phyloP scores from a whole-genome alignment of 1,139 yeast species.

The Trichomonascaceae sp. region DNA sequence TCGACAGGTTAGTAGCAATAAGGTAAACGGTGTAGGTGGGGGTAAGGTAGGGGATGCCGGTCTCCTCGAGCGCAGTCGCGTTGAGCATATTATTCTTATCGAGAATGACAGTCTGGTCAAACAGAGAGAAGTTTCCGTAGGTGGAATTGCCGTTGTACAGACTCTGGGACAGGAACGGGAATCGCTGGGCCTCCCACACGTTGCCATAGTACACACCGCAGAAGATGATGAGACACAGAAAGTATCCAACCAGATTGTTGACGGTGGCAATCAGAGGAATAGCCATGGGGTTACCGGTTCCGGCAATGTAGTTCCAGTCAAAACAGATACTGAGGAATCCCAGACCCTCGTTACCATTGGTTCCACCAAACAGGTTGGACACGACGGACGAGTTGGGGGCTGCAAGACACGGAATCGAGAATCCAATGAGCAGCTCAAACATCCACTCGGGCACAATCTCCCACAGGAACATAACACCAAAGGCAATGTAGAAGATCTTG shows the following conservation, averaged over 20 bases:
- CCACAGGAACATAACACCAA: slow-evolving; percentile 9
- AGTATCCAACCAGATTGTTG: slow-evolving; percentile 19
- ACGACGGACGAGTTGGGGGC: slow-evolving; percentile 17
- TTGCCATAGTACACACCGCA: slow-evolving; percentile 21
- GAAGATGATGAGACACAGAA: slow-evolving; percentile 19
- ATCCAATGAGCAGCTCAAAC: slow-evolving; percentile 11
- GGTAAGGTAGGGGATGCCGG: slow-evolving; percentile 21
- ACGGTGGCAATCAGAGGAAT: slow-evolving; percentile 18
- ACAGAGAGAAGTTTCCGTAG: slow-evolving; percentile 14
- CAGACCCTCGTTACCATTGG: slow-evolving; percentile 22
- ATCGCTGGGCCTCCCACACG: slow-evolving; percentile 20
- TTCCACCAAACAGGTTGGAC: slow-evolving; percentile 17
- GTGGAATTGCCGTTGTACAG: slow-evolving; percentile 17
- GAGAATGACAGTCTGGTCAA: slow-evolving; percentile 19
- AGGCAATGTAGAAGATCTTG: slow-evolving; percentile 11
- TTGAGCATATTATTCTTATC: slow-evolving; percentile 13
- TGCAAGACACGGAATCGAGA: slow-evolving; percentile 16
- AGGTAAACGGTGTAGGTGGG: slow-evolving; percentile 21
- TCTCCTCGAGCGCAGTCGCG: slow-evolving; percentile 13
- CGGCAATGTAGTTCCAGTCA: slow-evolving; percentile 22
- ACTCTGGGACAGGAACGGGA: slow-evolving; percentile 22
- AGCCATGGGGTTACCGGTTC: slow-evolving; percentile 20
- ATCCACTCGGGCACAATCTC: slow-evolving; percentile 13
- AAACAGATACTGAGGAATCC: slow-evolving; percentile 20
- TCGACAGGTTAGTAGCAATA: slow-evolving; percentile 21